Percentiles rank a stretch among this genome's conserved stretches.
phyloP scores from a whole-genome alignment of 2,329 filamentous ascomycete genomes.

The Botrytis byssoidea region DNA sequence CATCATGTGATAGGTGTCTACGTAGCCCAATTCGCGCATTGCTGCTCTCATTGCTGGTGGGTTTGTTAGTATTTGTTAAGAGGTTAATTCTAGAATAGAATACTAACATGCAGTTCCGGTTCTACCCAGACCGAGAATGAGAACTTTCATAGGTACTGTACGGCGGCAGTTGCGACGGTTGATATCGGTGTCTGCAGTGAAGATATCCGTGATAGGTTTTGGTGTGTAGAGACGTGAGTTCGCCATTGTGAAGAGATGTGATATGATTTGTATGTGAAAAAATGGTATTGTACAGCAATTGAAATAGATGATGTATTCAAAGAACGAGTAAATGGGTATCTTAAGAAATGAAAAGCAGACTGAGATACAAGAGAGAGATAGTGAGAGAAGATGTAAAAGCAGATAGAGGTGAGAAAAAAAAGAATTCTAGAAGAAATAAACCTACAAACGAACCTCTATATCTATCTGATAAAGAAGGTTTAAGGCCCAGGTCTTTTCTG shows the following conservation, averaged over 20 bases:
- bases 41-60: conserved; percentile 59
- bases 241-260: conserved; percentile 23
- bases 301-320: not conserved
- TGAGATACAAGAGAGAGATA: not conserved
- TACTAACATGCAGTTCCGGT: conserved; percentile 68
- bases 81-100: not conserved
- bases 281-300: not conserved
- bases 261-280: conserved; percentile 1
- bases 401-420: not conserved
- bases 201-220: conserved; percentile 56
- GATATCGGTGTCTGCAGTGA: conserved; percentile 66
- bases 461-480: not conserved
- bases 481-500: not conserved
- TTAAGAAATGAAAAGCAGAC: not conserved
- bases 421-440: not conserved
- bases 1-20: conserved; percentile 74
- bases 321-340: conserved; percentile 7
- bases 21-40: conserved; percentile 63
- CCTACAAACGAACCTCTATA: conserved; percentile 8
- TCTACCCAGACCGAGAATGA: conserved; percentile 66
- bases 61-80: not conserved
- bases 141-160: conserved; percentile 69
- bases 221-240: conserved; percentile 32
- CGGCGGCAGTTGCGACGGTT: conserved; percentile 64
- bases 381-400: not conserved